Conservation (phyloP, 192 early-diverging fungal genomes). For the Coemansia umbellata region DNA sequence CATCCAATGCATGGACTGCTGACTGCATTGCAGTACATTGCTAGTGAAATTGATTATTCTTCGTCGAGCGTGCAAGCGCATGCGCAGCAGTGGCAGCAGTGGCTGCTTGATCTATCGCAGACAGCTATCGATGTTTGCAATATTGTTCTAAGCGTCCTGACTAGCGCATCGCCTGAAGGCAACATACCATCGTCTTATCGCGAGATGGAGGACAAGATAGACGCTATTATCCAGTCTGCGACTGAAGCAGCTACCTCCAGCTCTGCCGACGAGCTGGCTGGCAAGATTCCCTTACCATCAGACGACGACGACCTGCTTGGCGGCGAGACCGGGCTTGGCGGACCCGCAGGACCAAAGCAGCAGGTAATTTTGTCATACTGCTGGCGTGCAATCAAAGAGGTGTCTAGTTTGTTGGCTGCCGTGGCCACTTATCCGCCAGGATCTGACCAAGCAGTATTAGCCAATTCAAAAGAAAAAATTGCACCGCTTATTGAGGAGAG, state of each 20-base stretch:
- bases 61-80: slow-evolving; percentile 44
- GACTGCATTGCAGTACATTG: slow-evolving; percentile 57
- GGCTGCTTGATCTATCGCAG: slow-evolving; percentile 46
- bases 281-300: too few species aligned
- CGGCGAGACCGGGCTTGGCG: slow-evolving; percentile 19
- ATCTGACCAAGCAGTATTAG: slow-evolving; percentile 6
- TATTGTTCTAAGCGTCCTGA: slow-evolving; percentile 66
- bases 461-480: background rate
- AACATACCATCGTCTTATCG: slow-evolving; percentile 78
- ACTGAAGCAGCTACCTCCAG: background rate
- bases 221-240: slow-evolving; percentile 40
- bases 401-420: slow-evolving; percentile 58
- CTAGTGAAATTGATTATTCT: slow-evolving; percentile 58
- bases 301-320: slow-evolving; percentile 36
- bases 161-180: slow-evolving; percentile 83
- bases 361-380: slow-evolving; percentile 87
- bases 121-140: slow-evolving; percentile 56
- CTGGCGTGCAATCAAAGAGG: slow-evolving; percentile 90
- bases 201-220: slow-evolving; percentile 59
- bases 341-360: slow-evolving; percentile 59
- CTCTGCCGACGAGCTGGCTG: slow-evolving; percentile 34
- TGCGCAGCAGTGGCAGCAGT: slow-evolving; percentile 49
- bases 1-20: slow-evolving; percentile 59
- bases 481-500: slow-evolving; percentile 9
- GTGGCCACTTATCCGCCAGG: slow-evolving; percentile 19